These are phyloP conservation scores for Neopestalotiopsis rosae DNA, from an alignment of 2,329 filamentous ascomycete genomes.

Conservation along the genomic window DNA sequence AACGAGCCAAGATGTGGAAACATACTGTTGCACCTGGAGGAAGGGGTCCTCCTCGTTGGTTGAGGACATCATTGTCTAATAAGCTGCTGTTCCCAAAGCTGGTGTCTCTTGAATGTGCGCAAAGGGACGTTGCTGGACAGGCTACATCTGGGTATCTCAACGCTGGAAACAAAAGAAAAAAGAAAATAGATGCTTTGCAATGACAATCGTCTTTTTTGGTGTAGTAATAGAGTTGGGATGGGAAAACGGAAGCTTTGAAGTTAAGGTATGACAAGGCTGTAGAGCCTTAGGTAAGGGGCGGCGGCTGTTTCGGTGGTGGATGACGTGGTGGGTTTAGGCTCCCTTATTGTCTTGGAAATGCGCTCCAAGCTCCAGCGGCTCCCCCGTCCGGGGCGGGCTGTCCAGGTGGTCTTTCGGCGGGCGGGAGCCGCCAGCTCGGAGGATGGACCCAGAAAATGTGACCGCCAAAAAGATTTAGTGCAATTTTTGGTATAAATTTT, in stretches of 20 bases:
- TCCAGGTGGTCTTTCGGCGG: constrained; percentile 1
- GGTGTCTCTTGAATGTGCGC: neutral
- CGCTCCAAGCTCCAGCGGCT: neutral
- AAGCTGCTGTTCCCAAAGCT: neutral
- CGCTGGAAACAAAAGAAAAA: neutral
- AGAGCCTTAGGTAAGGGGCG: neutral
- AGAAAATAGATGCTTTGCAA: neutral
- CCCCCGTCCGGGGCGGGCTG: constrained; percentile 4
- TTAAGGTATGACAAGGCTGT: neutral
- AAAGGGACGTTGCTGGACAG: neutral
- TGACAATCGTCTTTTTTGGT: neutral
- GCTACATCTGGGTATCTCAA: constrained; percentile 30
- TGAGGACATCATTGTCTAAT: constrained; percentile 66
- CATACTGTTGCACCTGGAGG: constrained; percentile 74
- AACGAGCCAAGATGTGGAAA: constrained; percentile 16
- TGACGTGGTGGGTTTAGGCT: constrained; percentile 16
- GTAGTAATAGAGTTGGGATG: neutral
- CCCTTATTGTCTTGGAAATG: neutral
- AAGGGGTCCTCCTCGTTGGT: constrained; percentile 72
- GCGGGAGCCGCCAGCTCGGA: constrained; percentile 3
- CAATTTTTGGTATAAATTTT: constrained; percentile 1
- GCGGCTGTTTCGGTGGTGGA: neutral
- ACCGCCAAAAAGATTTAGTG: constrained; percentile 8
- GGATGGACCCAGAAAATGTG: neutral
- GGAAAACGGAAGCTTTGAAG: neutral